phyloP scores from a whole-genome alignment of 176 grass and related monocot genomes.

The Bromus sterilis region DNA sequence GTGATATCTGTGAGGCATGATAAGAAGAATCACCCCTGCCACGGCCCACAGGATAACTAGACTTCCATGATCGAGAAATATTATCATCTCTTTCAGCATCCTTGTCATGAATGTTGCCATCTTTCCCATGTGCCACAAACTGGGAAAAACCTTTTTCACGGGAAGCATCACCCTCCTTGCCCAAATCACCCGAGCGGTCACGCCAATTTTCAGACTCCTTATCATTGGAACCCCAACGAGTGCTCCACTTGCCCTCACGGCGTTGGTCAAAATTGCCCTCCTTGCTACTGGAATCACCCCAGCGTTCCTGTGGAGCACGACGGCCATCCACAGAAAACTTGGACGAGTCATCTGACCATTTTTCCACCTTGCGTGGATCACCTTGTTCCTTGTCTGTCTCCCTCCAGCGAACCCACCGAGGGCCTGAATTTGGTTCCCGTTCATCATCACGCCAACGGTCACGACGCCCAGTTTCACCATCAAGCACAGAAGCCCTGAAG shows the following conservation, averaged over 20 bases:
- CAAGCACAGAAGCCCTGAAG: slow-evolving; percentile 68
- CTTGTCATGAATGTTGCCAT: slow-evolving; percentile 60
- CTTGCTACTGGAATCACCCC: slow-evolving; percentile 62
- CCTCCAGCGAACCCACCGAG: slow-evolving; percentile 66
- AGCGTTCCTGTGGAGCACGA: slow-evolving; percentile 44
- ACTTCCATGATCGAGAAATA: slow-evolving; percentile 76
- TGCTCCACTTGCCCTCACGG: slow-evolving; percentile 82
- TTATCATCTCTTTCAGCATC: slow-evolving; percentile 70
- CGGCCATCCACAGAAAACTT: slow-evolving; percentile 57
- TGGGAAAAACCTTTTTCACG: slow-evolving; percentile 49
- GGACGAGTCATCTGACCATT: slow-evolving; percentile 58
- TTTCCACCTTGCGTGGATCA: slow-evolving; percentile 54
- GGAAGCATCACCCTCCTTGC: slow-evolving; percentile 56
- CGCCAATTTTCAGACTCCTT: slow-evolving; percentile 74
- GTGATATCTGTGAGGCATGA: slow-evolving; percentile 29
- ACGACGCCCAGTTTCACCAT: slow-evolving; percentile 51
- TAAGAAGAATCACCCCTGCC: slow-evolving; percentile 65
- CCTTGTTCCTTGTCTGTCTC: slow-evolving; percentile 69
- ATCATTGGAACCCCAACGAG: slow-evolving; percentile 75
- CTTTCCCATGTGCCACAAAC: slow-evolving; percentile 39
- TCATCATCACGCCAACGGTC: slow-evolving; percentile 98
- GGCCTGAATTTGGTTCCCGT: slow-evolving; percentile 73
- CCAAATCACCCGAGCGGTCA: slow-evolving; percentile 57
- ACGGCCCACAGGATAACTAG: slow-evolving; percentile 57
- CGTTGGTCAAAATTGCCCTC: slow-evolving; percentile 63